phyloP scores from a whole-genome alignment of 1,284 basidiomycete species.

The Naganishia sp. region DNA sequence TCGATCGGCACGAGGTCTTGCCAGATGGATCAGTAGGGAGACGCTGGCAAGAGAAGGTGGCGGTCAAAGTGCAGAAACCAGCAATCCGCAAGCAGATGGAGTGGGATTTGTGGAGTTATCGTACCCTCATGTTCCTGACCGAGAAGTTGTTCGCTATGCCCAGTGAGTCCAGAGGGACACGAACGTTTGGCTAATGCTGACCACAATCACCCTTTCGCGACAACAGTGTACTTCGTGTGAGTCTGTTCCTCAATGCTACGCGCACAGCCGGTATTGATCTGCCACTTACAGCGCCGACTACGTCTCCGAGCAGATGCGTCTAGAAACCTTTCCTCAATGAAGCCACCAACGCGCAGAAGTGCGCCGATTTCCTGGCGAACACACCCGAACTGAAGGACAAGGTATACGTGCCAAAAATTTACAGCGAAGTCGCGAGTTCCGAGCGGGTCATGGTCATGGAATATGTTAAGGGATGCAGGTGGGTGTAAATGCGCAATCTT shows the following conservation, averaged over 20 bases:
- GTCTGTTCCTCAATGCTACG: slow-evolving; percentile 2
- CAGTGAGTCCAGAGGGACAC: slow-evolving; percentile 38
- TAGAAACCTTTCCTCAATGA: slow-evolving; percentile 76
- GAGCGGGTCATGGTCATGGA: slow-evolving; percentile 80
- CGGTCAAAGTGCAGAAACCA: slow-evolving; percentile 90
- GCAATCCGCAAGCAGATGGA: slow-evolving; percentile 80
- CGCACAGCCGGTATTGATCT: not conserved
- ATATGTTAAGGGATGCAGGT: slow-evolving; percentile 68
- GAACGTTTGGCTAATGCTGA: not conserved
- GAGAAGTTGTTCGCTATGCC: slow-evolving; percentile 53
- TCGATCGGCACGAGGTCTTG: slow-evolving; percentile 54
- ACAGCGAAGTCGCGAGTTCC: slow-evolving; percentile 67
- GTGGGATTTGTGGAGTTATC: slow-evolving; percentile 65
- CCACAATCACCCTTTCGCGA: not conserved
- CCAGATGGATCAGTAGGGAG: slow-evolving; percentile 57
- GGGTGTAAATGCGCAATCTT: slow-evolving; percentile 26
- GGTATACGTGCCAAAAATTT: slow-evolving; percentile 78
- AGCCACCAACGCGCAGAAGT: slow-evolving; percentile 52
- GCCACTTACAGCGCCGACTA: slow-evolving; percentile 61
- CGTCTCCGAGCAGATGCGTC: slow-evolving; percentile 73
- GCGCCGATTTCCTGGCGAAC: slow-evolving; percentile 47
- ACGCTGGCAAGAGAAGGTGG: slow-evolving; percentile 59
- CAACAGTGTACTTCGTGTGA: slow-evolving; percentile 51
- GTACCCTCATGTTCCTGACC: slow-evolving; percentile 50
- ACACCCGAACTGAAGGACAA: slow-evolving; percentile 65